Conservation (phyloP, 2,329 filamentous ascomycete species). For the Penicillium sumatraense region DNA sequence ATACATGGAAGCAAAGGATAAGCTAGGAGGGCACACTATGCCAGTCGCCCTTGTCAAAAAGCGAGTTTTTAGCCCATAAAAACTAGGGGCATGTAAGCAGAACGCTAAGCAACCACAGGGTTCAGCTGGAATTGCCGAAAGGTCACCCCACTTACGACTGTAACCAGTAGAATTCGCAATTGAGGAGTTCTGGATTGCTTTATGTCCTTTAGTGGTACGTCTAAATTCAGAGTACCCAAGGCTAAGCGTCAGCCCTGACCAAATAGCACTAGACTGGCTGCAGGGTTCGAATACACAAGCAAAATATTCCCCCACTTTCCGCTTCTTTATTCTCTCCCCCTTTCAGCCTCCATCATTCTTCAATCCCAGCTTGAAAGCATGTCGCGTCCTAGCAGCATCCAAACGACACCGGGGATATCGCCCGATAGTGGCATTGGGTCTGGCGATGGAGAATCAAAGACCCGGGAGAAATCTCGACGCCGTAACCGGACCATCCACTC, state of each 20-base stretch:
- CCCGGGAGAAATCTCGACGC: neutral
- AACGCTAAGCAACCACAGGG: neutral
- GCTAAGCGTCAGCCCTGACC: neutral
- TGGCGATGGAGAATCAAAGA: neutral
- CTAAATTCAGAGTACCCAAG: neutral
- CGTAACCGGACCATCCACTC: slow-evolving; percentile 3
- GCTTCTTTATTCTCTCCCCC: neutral
- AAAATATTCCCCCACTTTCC: neutral
- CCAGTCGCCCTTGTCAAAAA: too few species aligned
- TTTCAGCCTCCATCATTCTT: neutral
- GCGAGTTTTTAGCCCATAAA: too few species aligned
- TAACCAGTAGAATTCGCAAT: neutral
- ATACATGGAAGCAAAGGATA: too few species aligned
- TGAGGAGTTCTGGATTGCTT: neutral
- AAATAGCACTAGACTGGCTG: neutral
- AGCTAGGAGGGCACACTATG: too few species aligned
- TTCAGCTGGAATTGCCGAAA: neutral
- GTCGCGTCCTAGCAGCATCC: neutral
- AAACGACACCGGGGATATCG: neutral
- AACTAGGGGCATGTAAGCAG: too few species aligned
- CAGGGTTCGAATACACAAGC: neutral
- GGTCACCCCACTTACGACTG: neutral
- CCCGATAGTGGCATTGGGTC: neutral
- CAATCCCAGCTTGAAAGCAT: neutral
- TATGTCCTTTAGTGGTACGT: neutral